These are phyloP conservation scores for Microstroma glucosiphilum DNA, from an alignment of 1,284 basidiomycete genomes.

Conservation along the genomic window DNA sequence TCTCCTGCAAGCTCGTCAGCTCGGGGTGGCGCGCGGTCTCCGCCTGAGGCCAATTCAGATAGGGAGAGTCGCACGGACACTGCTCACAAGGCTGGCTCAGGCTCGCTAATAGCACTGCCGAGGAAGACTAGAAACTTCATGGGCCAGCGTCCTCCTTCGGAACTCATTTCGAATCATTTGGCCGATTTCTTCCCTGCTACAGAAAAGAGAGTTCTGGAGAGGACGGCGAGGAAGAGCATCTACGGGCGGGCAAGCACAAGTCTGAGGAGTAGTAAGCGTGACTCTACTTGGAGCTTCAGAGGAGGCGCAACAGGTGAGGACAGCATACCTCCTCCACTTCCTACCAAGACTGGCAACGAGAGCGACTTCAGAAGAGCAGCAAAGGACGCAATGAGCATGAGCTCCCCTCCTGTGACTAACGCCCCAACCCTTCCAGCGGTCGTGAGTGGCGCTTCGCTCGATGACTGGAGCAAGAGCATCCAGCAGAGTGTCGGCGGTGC, in stretches of 20 bases:
- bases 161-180: constrained; percentile 92
- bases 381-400: constrained; percentile 30
- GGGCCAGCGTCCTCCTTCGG: constrained; percentile 91
- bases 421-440: constrained; percentile 36
- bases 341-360: constrained; percentile 30
- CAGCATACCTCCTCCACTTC: constrained; percentile 22
- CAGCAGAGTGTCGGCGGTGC: constrained; percentile 21
- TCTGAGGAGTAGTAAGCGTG: constrained; percentile 33
- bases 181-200: constrained; percentile 92
- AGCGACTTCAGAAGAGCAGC: constrained; percentile 14
- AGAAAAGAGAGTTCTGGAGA: constrained; percentile 61
- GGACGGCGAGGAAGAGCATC: constrained; percentile 36
- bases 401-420: constrained; percentile 9
- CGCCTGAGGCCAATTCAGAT: background rate
- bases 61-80: background rate
- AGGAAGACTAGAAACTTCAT: constrained; percentile 85
- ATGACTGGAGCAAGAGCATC: constrained; percentile 37
- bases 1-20: background rate
- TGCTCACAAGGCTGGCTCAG: background rate
- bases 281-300: constrained; percentile 44
- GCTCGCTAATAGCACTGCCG: constrained; percentile 18
- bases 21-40: background rate
- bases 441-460: constrained; percentile 30
- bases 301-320: background rate
- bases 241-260: constrained; percentile 38